These are phyloP conservation scores for Plasmodium chabaudi DNA, from an alignment of 169 alveolate species.

Conservation along the genomic window DNA sequence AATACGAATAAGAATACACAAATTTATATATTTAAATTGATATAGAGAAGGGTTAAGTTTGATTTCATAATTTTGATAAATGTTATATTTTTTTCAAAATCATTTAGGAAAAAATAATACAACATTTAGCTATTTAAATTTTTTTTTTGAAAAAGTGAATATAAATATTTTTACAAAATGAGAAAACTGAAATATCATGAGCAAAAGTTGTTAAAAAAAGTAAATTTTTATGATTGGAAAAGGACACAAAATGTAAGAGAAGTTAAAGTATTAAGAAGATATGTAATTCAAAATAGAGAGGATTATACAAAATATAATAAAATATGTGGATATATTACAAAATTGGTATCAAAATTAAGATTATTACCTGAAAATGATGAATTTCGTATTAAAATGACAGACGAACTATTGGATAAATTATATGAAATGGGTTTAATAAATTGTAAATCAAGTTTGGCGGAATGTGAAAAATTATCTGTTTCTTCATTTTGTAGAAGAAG, in stretches of 20 bases:
- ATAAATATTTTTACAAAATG: constrained; percentile 84
- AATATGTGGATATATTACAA: constrained; percentile 95
- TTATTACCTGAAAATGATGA: constrained; percentile 94
- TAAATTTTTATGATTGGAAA: constrained; percentile 97
- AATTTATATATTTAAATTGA: too few relatives aligned
- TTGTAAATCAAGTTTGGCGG: constrained; percentile 90
- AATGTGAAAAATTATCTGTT: constrained; percentile 94
- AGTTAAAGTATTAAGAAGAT: constrained; percentile 93
- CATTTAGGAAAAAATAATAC: background rate
- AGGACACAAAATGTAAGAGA: constrained; percentile 92
- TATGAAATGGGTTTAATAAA: constrained; percentile 96
- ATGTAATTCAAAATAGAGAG: constrained; percentile 97
- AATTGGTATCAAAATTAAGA: constrained; percentile 92
- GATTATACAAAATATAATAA: constrained; percentile 97
- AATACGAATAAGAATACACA: too few relatives aligned
- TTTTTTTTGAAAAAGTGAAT: background rate
- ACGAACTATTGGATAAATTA: constrained; percentile 93
- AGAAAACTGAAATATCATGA: constrained; percentile 98
- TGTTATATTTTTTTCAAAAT: background rate
- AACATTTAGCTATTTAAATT: background rate
- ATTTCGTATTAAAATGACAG: constrained; percentile 94
- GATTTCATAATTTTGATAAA: too few relatives aligned
- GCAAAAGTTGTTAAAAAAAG: constrained; percentile 96
- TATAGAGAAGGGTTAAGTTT: too few relatives aligned
- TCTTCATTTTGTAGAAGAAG: constrained; percentile 98